These are phyloP conservation scores for Cytospora mali DNA, from an alignment of 2,329 filamentous ascomycete species.

Conservation along the genomic window DNA sequence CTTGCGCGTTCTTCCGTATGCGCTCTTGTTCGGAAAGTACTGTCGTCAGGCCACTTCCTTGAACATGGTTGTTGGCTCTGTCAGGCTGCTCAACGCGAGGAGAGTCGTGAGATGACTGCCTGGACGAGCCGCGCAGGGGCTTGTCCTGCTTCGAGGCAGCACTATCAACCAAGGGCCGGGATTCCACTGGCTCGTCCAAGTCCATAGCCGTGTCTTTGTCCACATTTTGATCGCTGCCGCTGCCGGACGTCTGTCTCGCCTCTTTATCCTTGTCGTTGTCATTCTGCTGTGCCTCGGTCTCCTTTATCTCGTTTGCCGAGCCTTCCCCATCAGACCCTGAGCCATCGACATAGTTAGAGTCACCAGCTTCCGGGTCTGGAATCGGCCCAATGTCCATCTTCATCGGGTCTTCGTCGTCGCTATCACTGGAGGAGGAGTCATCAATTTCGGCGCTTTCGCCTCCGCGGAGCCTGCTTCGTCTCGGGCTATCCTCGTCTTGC, in stretches of 20 bases:
- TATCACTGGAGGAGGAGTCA: background rate
- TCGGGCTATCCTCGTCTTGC: slow-evolving; percentile 22
- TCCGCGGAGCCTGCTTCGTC: slow-evolving; percentile 5
- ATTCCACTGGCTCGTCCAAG: background rate
- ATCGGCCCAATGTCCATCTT: slow-evolving; percentile 24
- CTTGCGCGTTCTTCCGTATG: slow-evolving; percentile 19
- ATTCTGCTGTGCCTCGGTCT: background rate
- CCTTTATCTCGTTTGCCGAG: background rate
- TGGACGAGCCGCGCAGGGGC: background rate
- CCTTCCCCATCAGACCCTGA: slow-evolving; percentile 12
- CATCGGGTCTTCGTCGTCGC: slow-evolving; percentile 19
- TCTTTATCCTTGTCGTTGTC: background rate
- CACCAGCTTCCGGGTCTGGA: slow-evolving; percentile 14
- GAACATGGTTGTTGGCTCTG: background rate
- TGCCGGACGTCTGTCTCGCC: background rate
- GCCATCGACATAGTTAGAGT: slow-evolving; percentile 23
- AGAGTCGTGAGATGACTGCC: background rate
- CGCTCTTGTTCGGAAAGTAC: slow-evolving; percentile 20
- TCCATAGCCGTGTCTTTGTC: background rate
- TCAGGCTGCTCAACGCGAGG: background rate
- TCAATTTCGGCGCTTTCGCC: slow-evolving; percentile 9
- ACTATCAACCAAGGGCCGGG: background rate
- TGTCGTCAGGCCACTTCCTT: background rate
- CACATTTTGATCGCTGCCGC: background rate
- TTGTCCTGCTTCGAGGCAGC: background rate